Base-by-base conservation (phyloP, 192 early-diverging fungal genomes). In the Paraglomus occultum region DNA sequence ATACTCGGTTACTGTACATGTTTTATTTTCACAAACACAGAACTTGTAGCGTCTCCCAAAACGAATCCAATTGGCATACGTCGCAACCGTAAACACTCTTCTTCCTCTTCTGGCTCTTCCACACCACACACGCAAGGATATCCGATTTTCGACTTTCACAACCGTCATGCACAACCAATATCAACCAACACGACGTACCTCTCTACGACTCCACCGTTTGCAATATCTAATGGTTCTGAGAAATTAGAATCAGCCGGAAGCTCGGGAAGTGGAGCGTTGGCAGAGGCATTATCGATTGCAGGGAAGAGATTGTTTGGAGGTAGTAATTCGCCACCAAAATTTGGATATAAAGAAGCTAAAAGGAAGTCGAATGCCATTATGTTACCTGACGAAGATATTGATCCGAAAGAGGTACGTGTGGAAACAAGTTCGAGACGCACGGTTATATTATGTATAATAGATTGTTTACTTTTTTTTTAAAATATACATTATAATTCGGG, bases 291-390 rank as follows among this genome's bases (percentile, higher is more conserved):
- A 9, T 82, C 81, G 0, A 81, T 80, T 73, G 83, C 81, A 0
- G 83, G 83, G 1, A 77, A 74, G 42, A 79, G 81, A 5, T 71
- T 87, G 14, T 83, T 87, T 82, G 85, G 85, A 8, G 67, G 72
- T 2, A 77, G 78, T 9, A 79, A 80, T 22, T 83, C 85, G 0
- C 83, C 85, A 8, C 81, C 83, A 10, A 74, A 71, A 22, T 67
- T 72, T 72, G 73, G 65, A 39, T 76, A 74, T 38, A 76, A 70
- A 48, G 64, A 72, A 38, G 38, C 67, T 15, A 76, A 54, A 60
- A n/a, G 58, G 44, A 54, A 51, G 44, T 42, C 69, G 53, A 53
- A 63, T 71, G 53, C 39, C 45, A 45, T 48, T 48, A n/a, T 45
- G 15, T n/a, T 47, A 49, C 51, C 52, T 46, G 54, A 22, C 10